phyloP scores from a whole-genome alignment of 345 rosid genomes.

The Citrus reticulata region DNA sequence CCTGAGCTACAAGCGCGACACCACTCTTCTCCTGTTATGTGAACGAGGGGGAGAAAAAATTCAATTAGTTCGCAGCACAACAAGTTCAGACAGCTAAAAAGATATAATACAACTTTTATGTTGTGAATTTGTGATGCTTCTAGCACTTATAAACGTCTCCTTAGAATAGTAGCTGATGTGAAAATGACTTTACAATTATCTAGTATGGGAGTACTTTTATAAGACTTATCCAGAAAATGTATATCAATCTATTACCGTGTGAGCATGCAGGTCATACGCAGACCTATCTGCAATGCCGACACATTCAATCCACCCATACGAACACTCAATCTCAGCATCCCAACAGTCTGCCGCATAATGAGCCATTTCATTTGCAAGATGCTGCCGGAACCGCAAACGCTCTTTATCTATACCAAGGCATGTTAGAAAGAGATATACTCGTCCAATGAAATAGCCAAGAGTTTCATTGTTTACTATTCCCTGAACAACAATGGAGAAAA shows the following conservation, averaged over 20 bases:
- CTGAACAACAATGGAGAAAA: conserved; percentile 31
- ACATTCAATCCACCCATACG: conserved; percentile 98
- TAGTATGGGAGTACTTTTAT: not conserved
- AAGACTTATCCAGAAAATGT: not conserved
- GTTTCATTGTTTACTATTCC: conserved; percentile 93
- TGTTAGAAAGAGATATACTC: conserved; percentile 84
- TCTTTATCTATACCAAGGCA: conserved; percentile 75
- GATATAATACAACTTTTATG: not conserved
- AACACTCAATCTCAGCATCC: conserved; percentile 97
- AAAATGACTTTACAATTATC: not conserved
- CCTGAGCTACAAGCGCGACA: no score
- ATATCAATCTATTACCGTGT: conserved; percentile 46
- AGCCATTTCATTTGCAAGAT: conserved; percentile 98
- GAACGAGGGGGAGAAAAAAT: not conserved
- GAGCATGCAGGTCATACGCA: conserved; percentile 84
- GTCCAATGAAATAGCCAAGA: conserved; percentile 93
- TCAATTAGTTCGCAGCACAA: not conserved
- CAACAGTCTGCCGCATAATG: conserved; percentile 99
- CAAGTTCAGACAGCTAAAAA: not conserved
- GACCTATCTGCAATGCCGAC: conserved; percentile 99
- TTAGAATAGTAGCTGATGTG: not conserved
- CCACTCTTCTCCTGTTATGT: no score
- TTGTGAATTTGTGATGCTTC: not conserved
- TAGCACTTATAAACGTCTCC: not conserved
- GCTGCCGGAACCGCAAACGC: conserved; percentile 87